Base-by-base conservation (phyloP, 345 rosid species). In the Moricandia arvensis region DNA sequence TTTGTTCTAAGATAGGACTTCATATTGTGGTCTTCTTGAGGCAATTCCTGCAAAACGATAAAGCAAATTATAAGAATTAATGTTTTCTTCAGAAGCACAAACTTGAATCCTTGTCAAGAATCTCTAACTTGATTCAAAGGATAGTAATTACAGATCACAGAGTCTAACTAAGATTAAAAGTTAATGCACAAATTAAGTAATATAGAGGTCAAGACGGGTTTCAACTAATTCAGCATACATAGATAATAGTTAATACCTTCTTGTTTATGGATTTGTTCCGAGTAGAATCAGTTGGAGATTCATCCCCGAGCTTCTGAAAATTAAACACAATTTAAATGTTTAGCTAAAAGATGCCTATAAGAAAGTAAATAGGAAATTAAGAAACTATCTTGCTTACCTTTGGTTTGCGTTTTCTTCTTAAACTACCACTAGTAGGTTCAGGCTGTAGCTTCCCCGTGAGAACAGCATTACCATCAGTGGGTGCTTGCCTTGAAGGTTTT, bases 351-450 rank as follows among this genome's bases (percentile, higher is more conserved):
- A 64, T 62, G 38, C 47, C 11, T 58, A 64, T 31, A 79, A 38
- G 54, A 68, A 58, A 74, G 30, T 29, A 60, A 59, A 54, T 2
- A 63, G 29, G 74, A 74, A 58, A 78, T 21, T 63, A 43, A 68
- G 8, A 76, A 29, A 29, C 55, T 34, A 33, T 59, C 53, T 66
- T 9, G 63, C 77, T 53, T 33, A 78, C 81, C 76, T 47, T 54
- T 51, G 78, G 75, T 75, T 87, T 86, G 61, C 82, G 80, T 78
- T 85, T 92, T 76, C 92, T 89, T 83, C 82, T 89, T 66, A 61
- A 73, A 16, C 71, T 59, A 67, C 60, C 82, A 81, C 70, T 84
- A 58, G 66, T 53, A 41, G 84, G 71, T 65, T 83, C 82, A 4
- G 79, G 77, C 51, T 26, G 76, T 73, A 81, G 83, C 65, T 84